Base-by-base conservation (phyloP, 2,329 filamentous ascomycete genomes). In the Aspergillus sp. region DNA sequence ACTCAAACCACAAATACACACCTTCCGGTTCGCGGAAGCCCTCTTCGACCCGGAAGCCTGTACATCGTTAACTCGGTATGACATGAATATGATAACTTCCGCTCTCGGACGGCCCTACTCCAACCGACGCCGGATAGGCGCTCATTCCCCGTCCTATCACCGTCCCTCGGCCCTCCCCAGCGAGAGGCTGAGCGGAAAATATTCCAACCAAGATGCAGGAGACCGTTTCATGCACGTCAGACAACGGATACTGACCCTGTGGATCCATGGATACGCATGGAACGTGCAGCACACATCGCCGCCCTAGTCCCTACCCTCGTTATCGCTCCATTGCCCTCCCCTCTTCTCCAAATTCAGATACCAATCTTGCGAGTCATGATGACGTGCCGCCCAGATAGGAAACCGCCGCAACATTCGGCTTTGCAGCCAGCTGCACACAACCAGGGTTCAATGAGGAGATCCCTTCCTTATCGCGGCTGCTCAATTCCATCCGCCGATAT, bases 191-290 rank as follows among this genome's bases (percentile, higher is more conserved):
- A 35, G 33, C n/a, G 11, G 33, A 35, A 13, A 35, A 5, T 7
- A n/a, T n/a, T n/a, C 11, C 14, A n/a, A 19, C 38, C 38, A 19
- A 16, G 38, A 41, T 41, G 43, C 45, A 38, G 43, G 43, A 36
- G 46, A 43, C 38, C 16, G 30, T 26, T 50, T 17, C 33, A 53
- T 53, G 51, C 51, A 50, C 43, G 51, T 53, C 51, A 53, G 47
- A 47, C 26, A 47, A 22, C 38, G 24, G 38, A 4, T 41, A 41
- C 33, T n/a, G 33, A 35, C 33, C 33, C 13, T n/a, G 33, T 35
- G n/a, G 33, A n/a, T 4, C 33, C 33, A 10, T 35, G 11, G 33
- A 35, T 35, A 35, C 33, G 5, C 11, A 10, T 6, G 8, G 33
- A 7, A 13, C 33, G 33, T 10, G 33, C 33, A 6, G n/a, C n/a